Conservation (phyloP, 352 stramenopile species). For the Globisporangium paroecandrum region DNA sequence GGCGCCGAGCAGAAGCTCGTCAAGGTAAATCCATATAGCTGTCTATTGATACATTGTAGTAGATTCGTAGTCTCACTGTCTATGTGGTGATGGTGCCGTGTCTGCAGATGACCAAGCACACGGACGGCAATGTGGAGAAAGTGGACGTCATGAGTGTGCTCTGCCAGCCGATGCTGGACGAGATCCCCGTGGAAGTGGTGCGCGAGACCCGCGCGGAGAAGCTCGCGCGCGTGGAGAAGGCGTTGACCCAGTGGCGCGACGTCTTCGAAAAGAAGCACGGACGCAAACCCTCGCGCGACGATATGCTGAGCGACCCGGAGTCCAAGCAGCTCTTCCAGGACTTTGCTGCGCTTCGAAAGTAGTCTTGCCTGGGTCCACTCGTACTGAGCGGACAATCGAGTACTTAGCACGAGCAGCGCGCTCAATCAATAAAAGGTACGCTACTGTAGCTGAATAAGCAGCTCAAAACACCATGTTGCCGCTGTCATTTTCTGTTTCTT, state of each 20-base stretch:
- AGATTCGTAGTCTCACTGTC: not conserved
- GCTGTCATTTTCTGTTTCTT: not conserved
- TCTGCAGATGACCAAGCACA: conserved; percentile 62
- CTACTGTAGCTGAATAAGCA: not conserved
- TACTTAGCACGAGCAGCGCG: not conserved
- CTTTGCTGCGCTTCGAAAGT: conserved; percentile 72
- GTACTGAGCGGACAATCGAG: not conserved
- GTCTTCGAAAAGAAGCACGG: conserved; percentile 51
- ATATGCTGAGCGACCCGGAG: conserved; percentile 57
- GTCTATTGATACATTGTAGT: not conserved
- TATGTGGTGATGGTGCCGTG: not conserved
- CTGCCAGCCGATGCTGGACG: conserved; percentile 77
- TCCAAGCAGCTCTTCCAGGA: conserved; percentile 67
- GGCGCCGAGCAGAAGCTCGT: conserved; percentile 75
- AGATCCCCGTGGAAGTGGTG: conserved; percentile 38
- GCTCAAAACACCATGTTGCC: not conserved
- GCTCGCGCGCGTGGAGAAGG: conserved; percentile 49
- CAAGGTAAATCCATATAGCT: conserved; percentile 30
- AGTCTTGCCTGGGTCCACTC: not conserved
- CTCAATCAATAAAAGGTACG: not conserved
- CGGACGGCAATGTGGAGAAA: conserved; percentile 54
- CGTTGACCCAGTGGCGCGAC: conserved; percentile 63
- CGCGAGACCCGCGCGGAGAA: conserved; percentile 61
- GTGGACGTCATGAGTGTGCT: conserved; percentile 81
- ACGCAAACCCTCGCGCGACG: conserved; percentile 53